Percentiles rank a stretch among this genome's conserved stretches.
These are phyloP conservation scores for Astrothelium macrocarpum DNA, from an alignment of 495 filamentous ascomycete species.

Conservation along the genomic window DNA sequence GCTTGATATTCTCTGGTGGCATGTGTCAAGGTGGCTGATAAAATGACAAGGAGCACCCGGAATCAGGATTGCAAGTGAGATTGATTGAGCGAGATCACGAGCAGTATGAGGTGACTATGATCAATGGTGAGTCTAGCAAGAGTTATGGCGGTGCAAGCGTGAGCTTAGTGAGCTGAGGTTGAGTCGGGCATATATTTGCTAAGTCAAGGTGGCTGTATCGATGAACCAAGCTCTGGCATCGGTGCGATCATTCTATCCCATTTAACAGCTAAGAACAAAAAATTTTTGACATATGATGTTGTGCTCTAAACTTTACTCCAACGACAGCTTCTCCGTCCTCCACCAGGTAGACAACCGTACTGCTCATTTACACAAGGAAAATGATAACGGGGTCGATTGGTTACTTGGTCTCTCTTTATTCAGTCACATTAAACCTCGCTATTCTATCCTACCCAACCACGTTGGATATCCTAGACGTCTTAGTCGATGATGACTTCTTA, in stretches of 20 bases:
- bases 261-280: neutral
- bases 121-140: neutral
- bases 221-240: neutral
- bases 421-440: neutral
- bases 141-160: neutral
- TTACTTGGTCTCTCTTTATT: neutral
- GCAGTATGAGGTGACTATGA: neutral
- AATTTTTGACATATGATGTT: neutral
- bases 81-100: constrained; percentile 1
- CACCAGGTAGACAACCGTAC: neutral
- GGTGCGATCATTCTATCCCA: neutral
- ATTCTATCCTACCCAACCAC: neutral
- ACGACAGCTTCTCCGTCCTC: neutral
- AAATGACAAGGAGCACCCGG: neutral
- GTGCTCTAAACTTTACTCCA: neutral
- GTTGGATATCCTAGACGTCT: neutral
- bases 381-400: neutral
- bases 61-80: constrained; percentile 1
- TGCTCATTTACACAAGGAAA: neutral
- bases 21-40: constrained; percentile 1
- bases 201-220: neutral
- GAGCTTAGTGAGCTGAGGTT: neutral
- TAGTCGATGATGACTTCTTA: too few relatives aligned
- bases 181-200: neutral
- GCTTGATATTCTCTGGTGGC: neutral